Conservation (phyloP, 176 grass and related monocot species). For the Aechmea fasciata region DNA sequence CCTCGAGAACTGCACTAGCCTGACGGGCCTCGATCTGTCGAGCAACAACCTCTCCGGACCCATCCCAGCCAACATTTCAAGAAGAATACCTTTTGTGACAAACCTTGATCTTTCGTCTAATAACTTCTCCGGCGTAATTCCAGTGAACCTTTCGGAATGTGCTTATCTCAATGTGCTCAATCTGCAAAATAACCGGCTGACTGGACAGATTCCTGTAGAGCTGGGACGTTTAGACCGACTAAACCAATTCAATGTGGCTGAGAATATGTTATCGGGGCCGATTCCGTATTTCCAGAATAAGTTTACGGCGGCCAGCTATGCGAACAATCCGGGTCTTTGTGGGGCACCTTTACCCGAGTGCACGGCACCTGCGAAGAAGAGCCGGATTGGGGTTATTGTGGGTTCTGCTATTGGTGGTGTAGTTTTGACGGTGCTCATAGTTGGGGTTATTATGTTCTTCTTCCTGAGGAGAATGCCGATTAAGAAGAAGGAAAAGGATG, state of each 20-base stretch:
- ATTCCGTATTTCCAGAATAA: slow-evolving; percentile 32
- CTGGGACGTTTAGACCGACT: slow-evolving; percentile 43
- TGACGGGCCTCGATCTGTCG: slow-evolving; percentile 77
- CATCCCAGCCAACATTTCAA: slow-evolving; percentile 57
- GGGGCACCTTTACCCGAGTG: slow-evolving; percentile 40
- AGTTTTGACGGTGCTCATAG: slow-evolving; percentile 41
- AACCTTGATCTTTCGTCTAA: slow-evolving; percentile 81
- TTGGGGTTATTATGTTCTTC: slow-evolving; percentile 59
- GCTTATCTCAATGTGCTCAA: slow-evolving; percentile 59
- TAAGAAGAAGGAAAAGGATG: slow-evolving; percentile 66
- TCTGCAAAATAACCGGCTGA: slow-evolving; percentile 67
- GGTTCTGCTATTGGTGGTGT: slow-evolving; percentile 76
- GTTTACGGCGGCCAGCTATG: slow-evolving; percentile 30
- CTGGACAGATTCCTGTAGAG: slow-evolving; percentile 58
- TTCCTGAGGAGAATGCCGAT: slow-evolving; percentile 57
- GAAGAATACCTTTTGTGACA: slow-evolving; percentile 47
- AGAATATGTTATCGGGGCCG: slow-evolving; percentile 55
- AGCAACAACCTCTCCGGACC: slow-evolving; percentile 63
- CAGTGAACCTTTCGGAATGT: slow-evolving; percentile 47
- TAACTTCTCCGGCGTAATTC: slow-evolving; percentile 78
- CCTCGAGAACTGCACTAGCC: slow-evolving; percentile 78
- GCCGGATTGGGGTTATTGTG: slow-evolving; percentile 39
- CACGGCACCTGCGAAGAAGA: slow-evolving; percentile 28
- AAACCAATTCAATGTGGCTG: slow-evolving; percentile 45
- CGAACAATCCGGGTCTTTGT: slow-evolving; percentile 55